Evolutionary conservation across 148 eudicot species (phyloP), one percentile per base, ranked within the genome.

Genomic region (Rhododendron molle): DNA sequence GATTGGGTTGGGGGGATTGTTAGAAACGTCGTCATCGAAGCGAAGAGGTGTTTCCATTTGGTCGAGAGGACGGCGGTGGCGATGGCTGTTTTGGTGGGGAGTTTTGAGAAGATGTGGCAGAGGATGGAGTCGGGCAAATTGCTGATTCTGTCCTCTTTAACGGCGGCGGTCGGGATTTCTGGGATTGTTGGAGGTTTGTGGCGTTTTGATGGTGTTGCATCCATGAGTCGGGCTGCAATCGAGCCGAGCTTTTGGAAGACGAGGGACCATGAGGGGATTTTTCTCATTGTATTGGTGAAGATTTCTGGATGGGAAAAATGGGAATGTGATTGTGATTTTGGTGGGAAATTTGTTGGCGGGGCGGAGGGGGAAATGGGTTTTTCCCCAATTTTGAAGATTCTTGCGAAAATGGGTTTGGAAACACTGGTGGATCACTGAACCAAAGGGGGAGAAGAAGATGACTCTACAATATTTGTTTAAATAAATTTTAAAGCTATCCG

Each of bases 401-500:
- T 38, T 38, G 40, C 38, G 38, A 36, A 36, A 36, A 2, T 36
- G 4, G 38, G 38, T 36, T 36, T 2, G 1, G 40, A 38, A 40
- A 40, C 44, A 40, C 44, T 6, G 44, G 7, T 6, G 44, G 7
- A 40, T 40, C 44, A 40, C 44, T 40, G 44, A 40, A 40, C 44
- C 44, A n/a, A n/a, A 0, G 8, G 8, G 8, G 44, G 7, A 40
- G 44, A 40, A 40, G 44, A 40, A 40, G 5, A 38, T 38, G 0
- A 38, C 40, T 38, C 40, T 5, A 4, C 0, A 38, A 38, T 38
- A 38, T 0, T 40, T 40, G 8, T 6, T 40, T 40, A 40, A 40
- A 40, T 40, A 0, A 0, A 6, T 40, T 5, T 40, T 6, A 40
- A 40, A 6, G 44, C 0, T 0, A 0, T 5, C 0, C 6, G 1